phyloP scores from a whole-genome alignment of 345 rosid genomes.

The Cardamine chenopodiifolia region DNA sequence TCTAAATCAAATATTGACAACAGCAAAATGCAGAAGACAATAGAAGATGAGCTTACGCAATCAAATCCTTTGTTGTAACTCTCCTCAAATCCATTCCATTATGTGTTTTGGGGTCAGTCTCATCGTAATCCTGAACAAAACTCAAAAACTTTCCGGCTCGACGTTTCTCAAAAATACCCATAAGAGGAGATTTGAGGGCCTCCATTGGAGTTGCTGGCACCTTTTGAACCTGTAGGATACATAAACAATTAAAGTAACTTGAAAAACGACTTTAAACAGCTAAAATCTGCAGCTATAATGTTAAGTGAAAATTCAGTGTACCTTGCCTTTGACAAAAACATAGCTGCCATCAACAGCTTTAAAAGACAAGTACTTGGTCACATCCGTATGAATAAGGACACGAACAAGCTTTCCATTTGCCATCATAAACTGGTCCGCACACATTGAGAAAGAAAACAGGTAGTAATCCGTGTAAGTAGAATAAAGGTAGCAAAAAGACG shows the following conservation, averaged over 20 bases:
- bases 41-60: conserved; percentile 63
- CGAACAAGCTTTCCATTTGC: conserved; percentile 98
- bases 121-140: conserved; percentile 84
- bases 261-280: neutral
- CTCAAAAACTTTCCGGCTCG: conserved; percentile 90
- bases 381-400: conserved; percentile 94
- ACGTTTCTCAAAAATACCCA: conserved; percentile 99
- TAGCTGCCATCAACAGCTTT: conserved; percentile 98
- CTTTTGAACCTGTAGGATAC: conserved; percentile 73
- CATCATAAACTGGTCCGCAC: conserved; percentile 76
- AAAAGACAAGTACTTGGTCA: conserved; percentile 87
- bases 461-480: neutral
- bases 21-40: conserved; percentile 12
- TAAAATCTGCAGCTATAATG: neutral
- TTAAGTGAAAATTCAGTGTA: no score
- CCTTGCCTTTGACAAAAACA: conserved; percentile 94
- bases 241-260: neutral
- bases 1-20: neutral
- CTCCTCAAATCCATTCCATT: conserved; percentile 93
- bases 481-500: conserved; percentile 1
- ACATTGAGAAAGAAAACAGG: conserved; percentile 17
- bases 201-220: conserved; percentile 98
- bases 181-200: conserved; percentile 91
- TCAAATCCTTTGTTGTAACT: conserved; percentile 78
- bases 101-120: conserved; percentile 83